Conservation (phyloP, 257 asterid genomes). For the Eustoma russellianum region DNA sequence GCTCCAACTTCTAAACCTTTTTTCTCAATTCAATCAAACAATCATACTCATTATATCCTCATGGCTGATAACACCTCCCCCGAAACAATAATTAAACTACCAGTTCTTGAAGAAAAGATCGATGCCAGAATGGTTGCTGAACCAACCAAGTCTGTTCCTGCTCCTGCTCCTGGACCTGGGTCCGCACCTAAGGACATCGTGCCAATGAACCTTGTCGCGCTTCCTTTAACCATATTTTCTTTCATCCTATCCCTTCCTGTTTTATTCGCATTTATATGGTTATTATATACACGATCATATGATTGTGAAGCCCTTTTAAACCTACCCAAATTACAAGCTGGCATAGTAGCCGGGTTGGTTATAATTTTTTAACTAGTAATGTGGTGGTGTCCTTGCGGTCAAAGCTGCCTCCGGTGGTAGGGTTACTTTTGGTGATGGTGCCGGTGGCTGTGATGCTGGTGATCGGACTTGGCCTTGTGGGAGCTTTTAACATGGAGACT, state of each 20-base stretch:
- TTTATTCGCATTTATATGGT: constrained; percentile 23
- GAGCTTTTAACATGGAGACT: constrained; percentile 22
- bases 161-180: too few relatives aligned
- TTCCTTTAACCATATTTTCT: constrained; percentile 13
- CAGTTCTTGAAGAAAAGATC: too few relatives aligned
- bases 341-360: constrained; percentile 17
- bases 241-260: constrained; percentile 31
- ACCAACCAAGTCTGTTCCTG: too few relatives aligned
- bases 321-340: constrained; percentile 19
- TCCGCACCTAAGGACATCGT: too few relatives aligned
- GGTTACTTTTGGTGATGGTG: constrained; percentile 16
- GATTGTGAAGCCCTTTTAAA: constrained; percentile 27
- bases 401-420: constrained; percentile 8
- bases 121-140: too few relatives aligned
- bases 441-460: constrained; percentile 19
- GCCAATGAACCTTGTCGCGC: constrained; percentile 2
- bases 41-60: too few relatives aligned
- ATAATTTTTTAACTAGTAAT: constrained; percentile 20
- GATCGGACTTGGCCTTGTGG: constrained; percentile 26
- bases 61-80: too few relatives aligned
- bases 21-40: too few relatives aligned
- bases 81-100: too few relatives aligned
- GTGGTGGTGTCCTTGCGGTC: constrained; percentile 9
- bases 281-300: constrained; percentile 17
- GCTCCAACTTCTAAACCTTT: too few relatives aligned